A percentile compares a stretch with the other conserved stretches of the same genome.
These are phyloP conservation scores for Talaromyces sp. DNA, from an alignment of 2,329 filamentous ascomycete genomes.

Conservation along the genomic window DNA sequence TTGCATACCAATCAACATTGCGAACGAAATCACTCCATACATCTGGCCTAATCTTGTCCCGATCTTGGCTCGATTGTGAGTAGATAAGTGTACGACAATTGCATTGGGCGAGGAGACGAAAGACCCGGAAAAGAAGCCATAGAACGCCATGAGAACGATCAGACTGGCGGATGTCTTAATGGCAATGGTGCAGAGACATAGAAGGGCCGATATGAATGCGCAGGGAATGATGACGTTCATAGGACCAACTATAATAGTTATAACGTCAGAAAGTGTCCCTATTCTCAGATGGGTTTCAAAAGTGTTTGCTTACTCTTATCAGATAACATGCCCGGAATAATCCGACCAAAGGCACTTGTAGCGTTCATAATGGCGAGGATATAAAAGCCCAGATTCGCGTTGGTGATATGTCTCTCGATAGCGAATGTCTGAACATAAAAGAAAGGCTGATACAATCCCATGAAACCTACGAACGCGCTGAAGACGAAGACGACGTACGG, in stretches of 20 bases:
- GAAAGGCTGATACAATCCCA: constrained; percentile 28
- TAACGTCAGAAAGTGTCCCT: neutral
- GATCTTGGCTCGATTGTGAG: constrained; percentile 1
- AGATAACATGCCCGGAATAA: constrained; percentile 30
- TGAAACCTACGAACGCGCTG: constrained; percentile 21
- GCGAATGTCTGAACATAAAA: constrained; percentile 31
- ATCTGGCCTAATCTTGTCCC: constrained; percentile 10
- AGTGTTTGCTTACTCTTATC: constrained; percentile 20
- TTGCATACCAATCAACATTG: constrained; percentile 10
- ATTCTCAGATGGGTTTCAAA: neutral
- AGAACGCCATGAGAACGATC: constrained; percentile 1
- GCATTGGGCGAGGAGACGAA: neutral
- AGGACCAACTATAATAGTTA: constrained; percentile 1
- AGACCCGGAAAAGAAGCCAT: neutral
- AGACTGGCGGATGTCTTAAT: neutral
- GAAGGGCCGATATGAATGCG: neutral
- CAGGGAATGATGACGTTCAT: constrained; percentile 9
- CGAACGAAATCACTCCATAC: constrained; percentile 8
- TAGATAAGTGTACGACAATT: neutral
- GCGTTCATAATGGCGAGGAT: constrained; percentile 30
- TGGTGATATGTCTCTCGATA: constrained; percentile 19
- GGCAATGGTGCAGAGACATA: constrained; percentile 1
- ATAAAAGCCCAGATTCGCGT: constrained; percentile 22
- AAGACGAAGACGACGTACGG: constrained; percentile 20
- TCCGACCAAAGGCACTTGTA: constrained; percentile 31